A percentile compares a stretch with the other conserved stretches of the same genome.
Conservation (phyloP, 768 basidiomycete species). For the Leccinum sublutescens region DNA sequence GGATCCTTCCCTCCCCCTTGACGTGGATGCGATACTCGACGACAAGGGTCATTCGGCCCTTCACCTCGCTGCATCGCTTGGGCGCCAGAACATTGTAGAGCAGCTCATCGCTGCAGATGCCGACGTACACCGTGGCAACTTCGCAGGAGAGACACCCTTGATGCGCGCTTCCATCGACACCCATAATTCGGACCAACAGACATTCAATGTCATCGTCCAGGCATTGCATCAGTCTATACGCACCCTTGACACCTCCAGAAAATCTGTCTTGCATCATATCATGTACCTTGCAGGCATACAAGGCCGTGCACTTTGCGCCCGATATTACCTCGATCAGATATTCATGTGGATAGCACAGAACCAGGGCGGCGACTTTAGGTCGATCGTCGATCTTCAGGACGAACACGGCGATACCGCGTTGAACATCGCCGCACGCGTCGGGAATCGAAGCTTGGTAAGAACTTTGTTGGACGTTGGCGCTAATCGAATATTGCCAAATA, state of each 20-base stretch:
- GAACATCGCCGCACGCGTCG: constrained; percentile 93
- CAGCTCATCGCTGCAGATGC: constrained; percentile 76
- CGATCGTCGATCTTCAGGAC: constrained; percentile 88
- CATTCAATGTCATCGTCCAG: constrained; percentile 65
- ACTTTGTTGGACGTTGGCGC: constrained; percentile 91
- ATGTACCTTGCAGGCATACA: constrained; percentile 89
- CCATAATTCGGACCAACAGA: constrained; percentile 76
- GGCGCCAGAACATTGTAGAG: constrained; percentile 62
- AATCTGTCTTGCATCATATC: constrained; percentile 89
- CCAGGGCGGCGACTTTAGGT: constrained; percentile 72
- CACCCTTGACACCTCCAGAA: constrained; percentile 83
- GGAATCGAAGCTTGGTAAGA: constrained; percentile 82
- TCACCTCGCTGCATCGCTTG: constrained; percentile 89
- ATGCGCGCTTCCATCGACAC: constrained; percentile 90
- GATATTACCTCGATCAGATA: constrained; percentile 90
- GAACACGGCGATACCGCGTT: constrained; percentile 94
- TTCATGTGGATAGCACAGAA: constrained; percentile 82
- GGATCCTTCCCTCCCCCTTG: constrained; percentile 37
- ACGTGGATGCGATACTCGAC: constrained; percentile 85
- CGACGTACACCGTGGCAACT: constrained; percentile 89
- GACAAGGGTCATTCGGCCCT: constrained; percentile 94
- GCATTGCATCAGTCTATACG: constrained; percentile 72
- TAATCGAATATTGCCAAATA: constrained; percentile 85
- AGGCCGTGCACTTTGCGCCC: constrained; percentile 77
- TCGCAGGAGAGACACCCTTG: constrained; percentile 90